Percentiles rank a stretch among this genome's conserved stretches.
Conservation (phyloP, 768 basidiomycete genomes). For the Pisolithus tinctorius region DNA sequence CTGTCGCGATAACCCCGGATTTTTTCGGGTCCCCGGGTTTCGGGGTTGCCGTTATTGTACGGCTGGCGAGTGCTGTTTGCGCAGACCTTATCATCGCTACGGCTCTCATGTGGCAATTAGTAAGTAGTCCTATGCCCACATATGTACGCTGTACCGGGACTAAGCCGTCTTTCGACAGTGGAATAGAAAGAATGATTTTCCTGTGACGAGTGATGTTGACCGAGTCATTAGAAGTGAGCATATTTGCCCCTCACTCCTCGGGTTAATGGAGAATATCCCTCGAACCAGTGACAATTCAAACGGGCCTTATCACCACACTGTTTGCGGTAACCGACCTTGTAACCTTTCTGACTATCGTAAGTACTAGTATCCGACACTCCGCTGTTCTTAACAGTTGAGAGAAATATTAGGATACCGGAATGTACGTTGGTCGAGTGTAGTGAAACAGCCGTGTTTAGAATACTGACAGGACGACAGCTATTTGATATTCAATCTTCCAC, state of each 20-base stretch:
- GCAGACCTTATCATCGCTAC: constrained; percentile 35
- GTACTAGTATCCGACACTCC: neutral
- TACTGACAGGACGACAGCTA: constrained; percentile 19
- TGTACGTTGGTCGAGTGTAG: constrained; percentile 1
- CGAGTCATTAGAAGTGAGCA: constrained; percentile 32
- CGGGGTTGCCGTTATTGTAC: constrained; percentile 29
- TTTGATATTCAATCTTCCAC: constrained; percentile 32
- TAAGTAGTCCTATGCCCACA: constrained; percentile 7
- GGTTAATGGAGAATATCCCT: neutral
- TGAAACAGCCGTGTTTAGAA: neutral
- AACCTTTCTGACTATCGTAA: constrained; percentile 9
- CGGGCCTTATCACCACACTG: constrained; percentile 27
- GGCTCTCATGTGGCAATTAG: constrained; percentile 37
- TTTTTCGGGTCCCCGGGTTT: constrained; percentile 31
- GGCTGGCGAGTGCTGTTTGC: constrained; percentile 34
- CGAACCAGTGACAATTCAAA: constrained; percentile 29
- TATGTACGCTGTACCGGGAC: neutral
- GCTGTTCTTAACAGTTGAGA: neutral
- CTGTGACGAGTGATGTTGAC: constrained; percentile 33
- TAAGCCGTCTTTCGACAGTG: constrained; percentile 17
- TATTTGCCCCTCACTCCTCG: neutral
- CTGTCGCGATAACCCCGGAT: constrained; percentile 25
- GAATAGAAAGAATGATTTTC: constrained; percentile 34
- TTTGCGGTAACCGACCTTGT: constrained; percentile 22
- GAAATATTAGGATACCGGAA: constrained; percentile 1